Evolutionary conservation across 805 yeast species (phyloP).

Genomic region (Saccharomycopsis fodiens): DNA sequence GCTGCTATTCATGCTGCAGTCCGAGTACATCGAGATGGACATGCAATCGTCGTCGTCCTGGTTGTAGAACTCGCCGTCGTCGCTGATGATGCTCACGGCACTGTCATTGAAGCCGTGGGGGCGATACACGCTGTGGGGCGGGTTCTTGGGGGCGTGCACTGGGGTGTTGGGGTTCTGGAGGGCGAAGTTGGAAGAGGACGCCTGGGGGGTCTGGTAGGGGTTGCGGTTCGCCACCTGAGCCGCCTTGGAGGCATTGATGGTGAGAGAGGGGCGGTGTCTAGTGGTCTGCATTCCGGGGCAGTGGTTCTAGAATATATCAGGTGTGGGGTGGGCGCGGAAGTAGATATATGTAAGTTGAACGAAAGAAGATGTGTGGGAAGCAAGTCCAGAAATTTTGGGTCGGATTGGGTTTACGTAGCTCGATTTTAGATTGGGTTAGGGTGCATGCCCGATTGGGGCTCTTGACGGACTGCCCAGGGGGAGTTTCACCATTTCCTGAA

Average conservation of each 20-base stretch:
- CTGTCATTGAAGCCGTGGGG: slow-evolving; percentile 10
- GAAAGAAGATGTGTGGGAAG: too few relatives aligned
- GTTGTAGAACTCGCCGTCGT: slow-evolving; percentile 1
- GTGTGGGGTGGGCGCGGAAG: too few relatives aligned
- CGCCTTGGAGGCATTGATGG: slow-evolving; percentile 17
- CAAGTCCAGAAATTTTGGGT: neutral
- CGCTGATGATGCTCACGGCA: slow-evolving; percentile 13
- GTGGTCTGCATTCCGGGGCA: slow-evolving; percentile 19
- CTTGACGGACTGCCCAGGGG: too few relatives aligned
- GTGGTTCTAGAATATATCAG: too few relatives aligned
- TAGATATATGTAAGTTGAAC: too few relatives aligned
- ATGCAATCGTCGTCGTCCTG: slow-evolving; percentile 11
- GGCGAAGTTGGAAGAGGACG: slow-evolving; percentile 15
- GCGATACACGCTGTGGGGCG: slow-evolving; percentile 3
- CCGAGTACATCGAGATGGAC: slow-evolving; percentile 14
- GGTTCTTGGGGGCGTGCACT: neutral
- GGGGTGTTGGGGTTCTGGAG: slow-evolving; percentile 13
- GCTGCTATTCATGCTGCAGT: slow-evolving; percentile 13
- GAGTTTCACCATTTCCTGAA: too few relatives aligned
- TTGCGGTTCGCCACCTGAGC: slow-evolving; percentile 1
- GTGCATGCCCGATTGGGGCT: neutral
- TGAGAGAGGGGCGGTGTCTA: slow-evolving; percentile 19
- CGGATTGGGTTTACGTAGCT: neutral
- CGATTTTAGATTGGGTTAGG: neutral
- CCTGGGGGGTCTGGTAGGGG: slow-evolving; percentile 21